A percentile compares a stretch with the other conserved stretches of the same genome.
Conservation (phyloP, 2,329 filamentous ascomycete species). For the Diplodia sapinea region DNA sequence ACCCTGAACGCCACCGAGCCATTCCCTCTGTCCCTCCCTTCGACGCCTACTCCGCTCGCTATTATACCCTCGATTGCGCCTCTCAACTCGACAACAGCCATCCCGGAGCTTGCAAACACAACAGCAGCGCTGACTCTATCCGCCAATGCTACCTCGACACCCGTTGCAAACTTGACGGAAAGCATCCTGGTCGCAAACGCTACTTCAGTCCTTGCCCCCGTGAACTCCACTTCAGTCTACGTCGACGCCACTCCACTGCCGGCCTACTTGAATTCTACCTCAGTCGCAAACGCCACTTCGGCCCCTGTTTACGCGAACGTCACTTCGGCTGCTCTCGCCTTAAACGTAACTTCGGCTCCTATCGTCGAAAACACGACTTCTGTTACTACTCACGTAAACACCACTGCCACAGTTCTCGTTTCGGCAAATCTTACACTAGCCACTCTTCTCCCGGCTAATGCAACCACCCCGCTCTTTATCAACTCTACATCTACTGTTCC, state of each 20-base stretch:
- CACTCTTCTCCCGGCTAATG: neutral
- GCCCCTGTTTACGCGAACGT: neutral
- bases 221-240: neutral
- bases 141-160: neutral
- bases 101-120: neutral
- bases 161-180: neutral
- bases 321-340: neutral
- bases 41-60: neutral
- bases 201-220: neutral
- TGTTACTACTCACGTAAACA: neutral
- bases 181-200: neutral
- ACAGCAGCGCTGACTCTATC: neutral
- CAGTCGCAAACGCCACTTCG: neutral
- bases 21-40: neutral
- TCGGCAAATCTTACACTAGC: neutral
- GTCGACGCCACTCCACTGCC: neutral
- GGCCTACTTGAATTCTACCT: neutral
- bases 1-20: neutral
- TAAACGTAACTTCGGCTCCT: neutral
- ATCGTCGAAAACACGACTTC: neutral
- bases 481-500: neutral
- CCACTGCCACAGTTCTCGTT: neutral
- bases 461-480: neutral
- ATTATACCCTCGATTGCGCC: neutral
- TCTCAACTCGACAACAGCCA: neutral